Evolutionary conservation across 805 yeast species (phyloP).

Genomic region (Komagataella populi): DNA sequence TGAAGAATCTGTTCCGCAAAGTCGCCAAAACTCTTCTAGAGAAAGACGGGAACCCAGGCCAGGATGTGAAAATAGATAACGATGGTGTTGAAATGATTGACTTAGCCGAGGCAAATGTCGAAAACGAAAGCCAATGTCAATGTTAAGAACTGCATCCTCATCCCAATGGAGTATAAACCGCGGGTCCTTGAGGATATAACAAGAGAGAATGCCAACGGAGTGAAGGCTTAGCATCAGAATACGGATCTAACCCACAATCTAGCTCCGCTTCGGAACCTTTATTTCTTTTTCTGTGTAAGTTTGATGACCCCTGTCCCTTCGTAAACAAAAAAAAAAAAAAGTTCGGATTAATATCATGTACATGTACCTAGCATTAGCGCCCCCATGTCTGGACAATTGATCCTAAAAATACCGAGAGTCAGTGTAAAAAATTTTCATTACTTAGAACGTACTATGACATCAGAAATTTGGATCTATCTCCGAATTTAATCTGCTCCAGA

Average conservation of each 20-base stretch:
- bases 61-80: slow-evolving; percentile 20
- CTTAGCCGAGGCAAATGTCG: not conserved
- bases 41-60: slow-evolving; percentile 20
- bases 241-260: not conserved
- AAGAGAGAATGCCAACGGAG: not conserved
- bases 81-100: slow-evolving; percentile 4
- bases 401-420: not conserved
- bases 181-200: not conserved
- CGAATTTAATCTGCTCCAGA: too few relatives aligned
- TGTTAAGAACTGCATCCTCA: not conserved
- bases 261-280: not conserved
- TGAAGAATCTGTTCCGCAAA: slow-evolving; percentile 76
- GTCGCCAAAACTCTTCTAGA: slow-evolving; percentile 90
- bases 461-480: not conserved
- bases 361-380: not conserved
- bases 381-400: not conserved
- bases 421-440: too few relatives aligned
- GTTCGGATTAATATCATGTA: not conserved
- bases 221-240: not conserved
- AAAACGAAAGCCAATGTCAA: slow-evolving; percentile 1
- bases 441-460: not conserved
- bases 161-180: not conserved
- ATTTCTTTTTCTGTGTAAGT: too few relatives aligned
- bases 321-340: too few relatives aligned
- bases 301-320: not conserved